These are phyloP conservation scores for Polychaeton citri DNA, from an alignment of 2,329 filamentous ascomycete genomes.

Conservation along the genomic window DNA sequence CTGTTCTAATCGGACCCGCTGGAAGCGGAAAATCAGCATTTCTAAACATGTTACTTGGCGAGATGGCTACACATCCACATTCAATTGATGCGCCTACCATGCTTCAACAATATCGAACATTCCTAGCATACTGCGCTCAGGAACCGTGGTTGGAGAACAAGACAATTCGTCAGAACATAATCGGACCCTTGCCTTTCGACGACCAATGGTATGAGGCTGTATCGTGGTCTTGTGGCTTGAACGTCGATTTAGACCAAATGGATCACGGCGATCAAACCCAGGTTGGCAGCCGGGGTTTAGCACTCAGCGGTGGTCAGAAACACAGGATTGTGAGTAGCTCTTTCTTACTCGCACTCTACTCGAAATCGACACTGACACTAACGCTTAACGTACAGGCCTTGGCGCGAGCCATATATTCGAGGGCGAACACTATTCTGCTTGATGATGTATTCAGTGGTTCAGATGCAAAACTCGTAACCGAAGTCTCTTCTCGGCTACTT, in stretches of 20 bases:
- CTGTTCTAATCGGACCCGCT: slow-evolving; percentile 37
- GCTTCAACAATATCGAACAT: slow-evolving; percentile 13
- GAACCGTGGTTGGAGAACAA: slow-evolving; percentile 25
- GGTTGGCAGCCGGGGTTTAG: slow-evolving; percentile 38
- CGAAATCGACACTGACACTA: no score
- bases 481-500: neutral
- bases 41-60: slow-evolving; percentile 32
- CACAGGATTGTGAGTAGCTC: slow-evolving; percentile 24
- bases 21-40: slow-evolving; percentile 42
- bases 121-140: slow-evolving; percentile 25
- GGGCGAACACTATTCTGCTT: slow-evolving; percentile 34
- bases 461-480: neutral
- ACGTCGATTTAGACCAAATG: slow-evolving; percentile 27
- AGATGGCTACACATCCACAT: slow-evolving; percentile 18
- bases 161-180: slow-evolving; percentile 25
- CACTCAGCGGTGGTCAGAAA: slow-evolving; percentile 40
- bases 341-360: no score
- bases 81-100: slow-evolving; percentile 17
- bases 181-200: slow-evolving; percentile 22
- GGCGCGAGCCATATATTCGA: slow-evolving; percentile 38
- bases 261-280: slow-evolving; percentile 30
- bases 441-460: slow-evolving; percentile 30
- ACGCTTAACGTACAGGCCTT: no score
- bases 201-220: slow-evolving; percentile 25
- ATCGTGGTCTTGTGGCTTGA: slow-evolving; percentile 22